Evolutionary conservation across 2,329 filamentous ascomycete species (phyloP).

Genomic region (Monilinia aucupariae): DNA sequence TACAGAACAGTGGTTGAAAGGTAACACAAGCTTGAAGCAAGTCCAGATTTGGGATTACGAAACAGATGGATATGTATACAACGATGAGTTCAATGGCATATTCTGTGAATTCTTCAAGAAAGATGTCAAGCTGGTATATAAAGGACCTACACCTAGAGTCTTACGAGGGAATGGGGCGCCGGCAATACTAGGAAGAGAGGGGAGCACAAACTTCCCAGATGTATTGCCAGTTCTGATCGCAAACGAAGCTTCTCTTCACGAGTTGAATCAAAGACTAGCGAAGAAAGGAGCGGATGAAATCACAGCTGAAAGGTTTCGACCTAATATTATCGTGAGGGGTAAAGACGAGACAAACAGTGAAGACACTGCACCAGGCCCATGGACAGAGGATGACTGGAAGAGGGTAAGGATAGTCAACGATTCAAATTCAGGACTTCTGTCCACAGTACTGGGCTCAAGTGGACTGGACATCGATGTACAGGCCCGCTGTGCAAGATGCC

Average conservation of each 20-base stretch:
- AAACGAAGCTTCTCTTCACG: conserved; percentile 49
- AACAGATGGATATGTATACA: conserved; percentile 54
- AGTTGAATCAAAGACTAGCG: conserved; percentile 51
- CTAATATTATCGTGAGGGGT: conserved; percentile 57
- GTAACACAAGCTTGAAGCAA: conserved; percentile 44
- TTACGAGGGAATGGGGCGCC: conserved; percentile 52
- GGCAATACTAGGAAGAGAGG: conserved; percentile 47
- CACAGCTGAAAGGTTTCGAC: conserved; percentile 56
- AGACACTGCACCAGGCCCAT: conserved; percentile 30
- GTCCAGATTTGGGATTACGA: conserved; percentile 55
- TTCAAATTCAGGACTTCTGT: background rate
- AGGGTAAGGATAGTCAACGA: conserved; percentile 42
- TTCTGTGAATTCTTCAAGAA: conserved; percentile 53
- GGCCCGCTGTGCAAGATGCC: conserved; percentile 63
- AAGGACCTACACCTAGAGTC: conserved; percentile 52
- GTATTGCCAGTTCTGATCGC: conserved; percentile 52
- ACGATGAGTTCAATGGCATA: conserved; percentile 44
- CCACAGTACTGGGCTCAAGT: conserved; percentile 9
- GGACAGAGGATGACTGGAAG: conserved; percentile 62
- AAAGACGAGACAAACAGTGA: conserved; percentile 37
- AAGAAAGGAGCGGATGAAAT: conserved; percentile 42
- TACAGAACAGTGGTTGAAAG: conserved; percentile 45
- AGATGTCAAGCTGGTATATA: conserved; percentile 54
- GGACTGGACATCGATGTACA: conserved; percentile 49
- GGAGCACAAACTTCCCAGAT: conserved; percentile 54